Conservation (phyloP, 2,329 filamentous ascomycete genomes). For the Rutstroemia sp. region DNA sequence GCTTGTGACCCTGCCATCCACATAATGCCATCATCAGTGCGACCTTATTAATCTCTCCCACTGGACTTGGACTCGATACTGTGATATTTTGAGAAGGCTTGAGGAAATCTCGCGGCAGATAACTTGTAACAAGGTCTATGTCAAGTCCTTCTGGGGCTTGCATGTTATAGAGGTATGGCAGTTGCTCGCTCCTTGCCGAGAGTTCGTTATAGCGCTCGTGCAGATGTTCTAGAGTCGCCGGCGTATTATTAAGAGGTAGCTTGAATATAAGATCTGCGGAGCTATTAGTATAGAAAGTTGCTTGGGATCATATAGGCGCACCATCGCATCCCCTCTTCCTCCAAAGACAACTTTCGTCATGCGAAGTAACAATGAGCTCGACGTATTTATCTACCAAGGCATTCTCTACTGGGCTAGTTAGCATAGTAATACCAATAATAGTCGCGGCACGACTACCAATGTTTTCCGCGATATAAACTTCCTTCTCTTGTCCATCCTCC, state of each 20-base stretch:
- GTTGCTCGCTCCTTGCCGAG: slow-evolving; percentile 43
- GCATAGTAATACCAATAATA: slow-evolving; percentile 15
- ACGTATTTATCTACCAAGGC: slow-evolving; percentile 71
- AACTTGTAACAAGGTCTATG: slow-evolving; percentile 41
- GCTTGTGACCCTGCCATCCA: slow-evolving; percentile 58
- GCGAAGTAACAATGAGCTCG: slow-evolving; percentile 64
- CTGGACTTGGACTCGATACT: background rate
- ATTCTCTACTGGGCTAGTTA: slow-evolving; percentile 37
- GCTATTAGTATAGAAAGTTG: slow-evolving; percentile 5
- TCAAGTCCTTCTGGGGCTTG: slow-evolving; percentile 43
- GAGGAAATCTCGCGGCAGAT: slow-evolving; percentile 46
- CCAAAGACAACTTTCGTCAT: slow-evolving; percentile 82
- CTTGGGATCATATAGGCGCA: slow-evolving; percentile 35
- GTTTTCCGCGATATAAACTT: slow-evolving; percentile 50
- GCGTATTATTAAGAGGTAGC: slow-evolving; percentile 55
- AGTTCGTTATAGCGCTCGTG: slow-evolving; percentile 59
- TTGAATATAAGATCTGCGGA: slow-evolving; percentile 49
- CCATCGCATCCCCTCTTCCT: slow-evolving; percentile 79
- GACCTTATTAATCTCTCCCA: slow-evolving; percentile 42
- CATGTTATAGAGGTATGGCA: slow-evolving; percentile 56
- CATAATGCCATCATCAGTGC: slow-evolving; percentile 64
- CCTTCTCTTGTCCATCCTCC: slow-evolving; percentile 47
- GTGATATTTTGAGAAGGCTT: background rate
- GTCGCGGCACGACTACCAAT: slow-evolving; percentile 39
- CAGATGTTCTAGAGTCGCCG: slow-evolving; percentile 49